phyloP scores from a whole-genome alignment of 108 stramenopile species.

The Skeletonema menzelii region DNA sequence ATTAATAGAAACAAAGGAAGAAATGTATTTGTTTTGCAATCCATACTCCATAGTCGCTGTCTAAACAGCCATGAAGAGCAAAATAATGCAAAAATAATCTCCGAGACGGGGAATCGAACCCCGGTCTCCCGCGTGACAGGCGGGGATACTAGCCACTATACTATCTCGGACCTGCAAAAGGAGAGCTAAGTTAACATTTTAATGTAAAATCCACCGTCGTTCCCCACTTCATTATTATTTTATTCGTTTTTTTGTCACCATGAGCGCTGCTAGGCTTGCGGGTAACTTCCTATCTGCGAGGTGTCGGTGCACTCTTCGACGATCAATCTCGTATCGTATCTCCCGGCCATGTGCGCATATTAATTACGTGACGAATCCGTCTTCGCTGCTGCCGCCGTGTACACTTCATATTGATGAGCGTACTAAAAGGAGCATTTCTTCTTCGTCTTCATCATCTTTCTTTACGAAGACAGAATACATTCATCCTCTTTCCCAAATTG shows the following conservation, averaged over 20 bases:
- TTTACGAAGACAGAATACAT: conserved; percentile 54
- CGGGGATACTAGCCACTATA: conserved; percentile 98
- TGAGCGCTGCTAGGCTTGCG: neutral
- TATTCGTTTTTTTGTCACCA: neutral
- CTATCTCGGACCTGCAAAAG: conserved; percentile 83
- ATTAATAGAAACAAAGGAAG: no score
- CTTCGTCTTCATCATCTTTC: conserved; percentile 4
- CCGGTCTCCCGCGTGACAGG: conserved; percentile 97
- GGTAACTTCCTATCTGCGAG: neutral
- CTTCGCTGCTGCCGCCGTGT: neutral
- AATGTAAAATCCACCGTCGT: neutral
- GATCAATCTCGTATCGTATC: neutral
- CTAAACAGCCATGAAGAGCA: no score
- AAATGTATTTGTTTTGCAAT: no score
- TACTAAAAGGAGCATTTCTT: neutral
- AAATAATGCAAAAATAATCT: conserved; percentile 23
- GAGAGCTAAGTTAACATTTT: no score
- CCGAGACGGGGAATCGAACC: conserved; percentile 92
- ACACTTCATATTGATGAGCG: neutral
- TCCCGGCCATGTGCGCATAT: neutral
- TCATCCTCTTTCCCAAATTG: conserved; percentile 81
- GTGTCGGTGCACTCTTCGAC: neutral
- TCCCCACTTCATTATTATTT: no score
- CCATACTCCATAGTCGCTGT: no score
- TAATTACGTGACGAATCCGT: neutral